phyloP scores from a whole-genome alignment of 495 filamentous ascomycete genomes.

The Astrothelium macrocarpum region DNA sequence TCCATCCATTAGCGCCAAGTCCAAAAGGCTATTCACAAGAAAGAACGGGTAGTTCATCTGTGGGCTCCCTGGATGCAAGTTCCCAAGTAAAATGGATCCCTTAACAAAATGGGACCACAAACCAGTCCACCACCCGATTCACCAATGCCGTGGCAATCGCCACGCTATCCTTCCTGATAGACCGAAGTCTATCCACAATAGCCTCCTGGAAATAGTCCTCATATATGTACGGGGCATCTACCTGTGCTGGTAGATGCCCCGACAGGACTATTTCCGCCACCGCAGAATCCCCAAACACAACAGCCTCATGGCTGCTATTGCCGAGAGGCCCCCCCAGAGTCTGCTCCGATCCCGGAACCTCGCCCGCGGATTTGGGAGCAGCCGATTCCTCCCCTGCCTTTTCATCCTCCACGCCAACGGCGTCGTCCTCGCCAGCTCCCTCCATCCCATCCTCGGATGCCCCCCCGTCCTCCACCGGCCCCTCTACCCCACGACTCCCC shows the following conservation, averaged over 20 bases:
- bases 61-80: no score
- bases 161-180: not conserved
- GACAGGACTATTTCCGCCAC: no score
- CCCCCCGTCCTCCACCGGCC: not conserved
- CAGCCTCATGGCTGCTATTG: not conserved
- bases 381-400: not conserved
- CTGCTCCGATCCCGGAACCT: not conserved
- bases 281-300: not conserved
- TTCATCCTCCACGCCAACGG: not conserved
- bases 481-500: not conserved
- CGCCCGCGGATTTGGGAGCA: not conserved
- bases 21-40: no score
- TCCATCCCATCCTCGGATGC: not conserved
- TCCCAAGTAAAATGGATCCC: no score
- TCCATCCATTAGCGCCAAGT: no score
- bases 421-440: not conserved
- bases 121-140: not conserved
- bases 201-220: not conserved
- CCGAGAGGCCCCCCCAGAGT: not conserved
- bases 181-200: not conserved
- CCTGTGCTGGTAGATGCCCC: no score
- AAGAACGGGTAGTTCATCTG: no score
- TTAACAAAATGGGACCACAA: constrained; percentile 23
- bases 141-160: not conserved
- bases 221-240: not conserved